Base-by-base conservation (phyloP, 2,329 filamentous ascomycete genomes). In the Fusarium sp. region DNA sequence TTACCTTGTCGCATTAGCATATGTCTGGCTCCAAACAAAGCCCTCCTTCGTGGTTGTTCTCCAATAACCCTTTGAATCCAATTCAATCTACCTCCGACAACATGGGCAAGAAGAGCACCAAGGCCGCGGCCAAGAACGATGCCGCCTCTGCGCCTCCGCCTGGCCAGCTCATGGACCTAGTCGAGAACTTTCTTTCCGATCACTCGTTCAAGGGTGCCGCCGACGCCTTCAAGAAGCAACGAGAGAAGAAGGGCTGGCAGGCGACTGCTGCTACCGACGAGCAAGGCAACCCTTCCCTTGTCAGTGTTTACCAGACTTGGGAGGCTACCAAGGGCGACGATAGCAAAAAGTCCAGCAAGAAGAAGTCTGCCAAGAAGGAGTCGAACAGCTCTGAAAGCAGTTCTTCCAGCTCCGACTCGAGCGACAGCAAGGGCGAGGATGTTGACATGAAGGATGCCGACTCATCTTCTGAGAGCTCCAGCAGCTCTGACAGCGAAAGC, bases 141-240 rank as follows among this genome's bases (percentile, higher is more conserved):
- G 62, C 66, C 39, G 47, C 70, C 28, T 62, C 67, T 39, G 33
- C 76, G 11, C 57, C 81, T 46, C 84, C 88, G 26, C 85, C 91
- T 6, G 79, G 85, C 28, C 85, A 91, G 77, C 82, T 94, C 36
- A 82, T 94, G 75, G 87, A 89, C 64, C 82, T 93, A 17, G 85
- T 94, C 73, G 88, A 88, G 66, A 79, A 81, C 22, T 94, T 94
- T 78, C 84, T 94, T 50, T 84, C 85, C 42, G 85, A 90, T 45
- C 85, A 91, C 77, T 86, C 88, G n/a, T 91, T 92, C 73, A 78
- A 84, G 47, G 83, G 84, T 61, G 87, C 91, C 45, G 87, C 86
- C 74, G 81, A 84, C 62, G 86, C 88, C 7, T 91, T 94, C 74
- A 83, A 84, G 72, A 88, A 89, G 76, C 89, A 93, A 75, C 83